These are phyloP conservation scores for Phytophthora multivora DNA, from an alignment of 352 stramenopile genomes.

Conservation along the genomic window DNA sequence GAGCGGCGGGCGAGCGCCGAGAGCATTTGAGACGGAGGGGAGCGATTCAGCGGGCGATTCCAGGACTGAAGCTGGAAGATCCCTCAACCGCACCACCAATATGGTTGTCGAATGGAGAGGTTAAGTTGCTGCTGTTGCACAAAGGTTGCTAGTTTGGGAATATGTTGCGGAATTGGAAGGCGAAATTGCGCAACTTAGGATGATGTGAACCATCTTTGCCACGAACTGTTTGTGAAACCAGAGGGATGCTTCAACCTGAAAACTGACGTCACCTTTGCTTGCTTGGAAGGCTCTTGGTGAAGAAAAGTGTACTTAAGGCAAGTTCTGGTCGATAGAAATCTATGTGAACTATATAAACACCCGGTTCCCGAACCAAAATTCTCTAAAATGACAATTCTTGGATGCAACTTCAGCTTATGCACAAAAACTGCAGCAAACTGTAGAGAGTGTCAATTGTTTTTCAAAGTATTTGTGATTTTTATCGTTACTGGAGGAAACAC, in stretches of 20 bases:
- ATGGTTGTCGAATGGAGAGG: background rate
- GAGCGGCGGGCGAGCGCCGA: slow-evolving; percentile 30
- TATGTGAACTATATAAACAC: no score
- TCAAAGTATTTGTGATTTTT: slow-evolving; percentile 25
- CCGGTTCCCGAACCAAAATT: no score
- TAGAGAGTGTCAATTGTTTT: slow-evolving; percentile 1
- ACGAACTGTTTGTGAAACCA: slow-evolving; percentile 19
- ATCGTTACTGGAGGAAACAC: slow-evolving; percentile 23
- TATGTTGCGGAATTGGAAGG: background rate
- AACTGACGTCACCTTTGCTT: slow-evolving; percentile 10
- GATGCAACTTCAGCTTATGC: no score
- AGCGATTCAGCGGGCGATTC: background rate
- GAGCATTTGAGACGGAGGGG: slow-evolving; percentile 25
- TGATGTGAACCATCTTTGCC: background rate
- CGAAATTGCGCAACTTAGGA: background rate
- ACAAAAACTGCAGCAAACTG: no score
- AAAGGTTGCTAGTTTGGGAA: background rate
- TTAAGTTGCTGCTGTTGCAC: background rate
- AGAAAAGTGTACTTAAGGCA: no score
- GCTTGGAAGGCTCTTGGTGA: background rate
- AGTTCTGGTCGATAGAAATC: no score
- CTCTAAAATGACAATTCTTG: no score
- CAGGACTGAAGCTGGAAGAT: slow-evolving; percentile 6
- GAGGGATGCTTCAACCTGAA: slow-evolving; percentile 9
- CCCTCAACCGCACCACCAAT: background rate